A percentile compares a stretch with the other conserved stretches of the same genome.
Conservation (phyloP, 345 rosid species). For the Punica granatum region DNA sequence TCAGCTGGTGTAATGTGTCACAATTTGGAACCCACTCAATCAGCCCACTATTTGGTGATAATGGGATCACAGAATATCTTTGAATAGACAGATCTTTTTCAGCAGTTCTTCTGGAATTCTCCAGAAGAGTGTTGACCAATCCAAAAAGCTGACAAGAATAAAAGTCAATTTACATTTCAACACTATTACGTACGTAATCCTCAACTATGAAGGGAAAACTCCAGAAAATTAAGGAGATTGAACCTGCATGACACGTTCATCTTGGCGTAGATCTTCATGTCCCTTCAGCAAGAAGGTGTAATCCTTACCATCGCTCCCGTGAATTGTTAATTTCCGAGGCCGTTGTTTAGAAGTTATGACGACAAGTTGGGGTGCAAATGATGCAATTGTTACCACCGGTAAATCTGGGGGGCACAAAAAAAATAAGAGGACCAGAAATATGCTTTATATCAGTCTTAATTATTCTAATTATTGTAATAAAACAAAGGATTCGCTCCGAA, state of each 20-base stretch:
- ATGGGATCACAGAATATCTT: conserved; percentile 85
- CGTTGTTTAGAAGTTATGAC: conserved; percentile 93
- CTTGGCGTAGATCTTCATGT: conserved; percentile 97
- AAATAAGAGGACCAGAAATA: neutral
- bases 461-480: neutral
- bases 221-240: conserved; percentile 8
- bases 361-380: conserved; percentile 88
- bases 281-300: conserved; percentile 92
- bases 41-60: conserved; percentile 92
- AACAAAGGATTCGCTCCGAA: neutral
- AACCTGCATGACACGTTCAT: conserved; percentile 99
- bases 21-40: conserved; percentile 98
- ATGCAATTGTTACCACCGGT: conserved; percentile 80
- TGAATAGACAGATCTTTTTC: conserved; percentile 91
- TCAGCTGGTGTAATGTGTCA: conserved; percentile 90
- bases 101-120: conserved; percentile 75
- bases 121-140: conserved; percentile 83
- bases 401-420: conserved; percentile 50
- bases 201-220: neutral
- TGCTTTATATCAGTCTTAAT: neutral
- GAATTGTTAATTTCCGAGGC: conserved; percentile 92
- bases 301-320: conserved; percentile 90
- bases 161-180: neutral
- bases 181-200: neutral
- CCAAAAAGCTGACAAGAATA: conserved; percentile 72